phyloP scores from a whole-genome alignment of 352 stramenopile genomes.

The Globisporangium carolinianum region DNA sequence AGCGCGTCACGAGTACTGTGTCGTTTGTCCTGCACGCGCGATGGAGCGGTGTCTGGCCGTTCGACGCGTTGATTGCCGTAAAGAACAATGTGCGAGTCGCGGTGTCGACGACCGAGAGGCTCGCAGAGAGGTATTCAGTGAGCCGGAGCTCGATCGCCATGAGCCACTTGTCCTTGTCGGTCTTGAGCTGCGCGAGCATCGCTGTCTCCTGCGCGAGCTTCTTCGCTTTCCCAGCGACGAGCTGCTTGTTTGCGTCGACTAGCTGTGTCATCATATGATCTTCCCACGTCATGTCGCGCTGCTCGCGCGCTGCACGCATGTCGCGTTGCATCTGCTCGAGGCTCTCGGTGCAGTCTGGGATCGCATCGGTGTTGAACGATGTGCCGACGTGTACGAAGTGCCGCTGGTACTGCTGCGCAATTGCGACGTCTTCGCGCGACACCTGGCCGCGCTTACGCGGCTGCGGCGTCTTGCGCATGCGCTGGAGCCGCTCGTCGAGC shows the following conservation, averaged over 20 bases:
- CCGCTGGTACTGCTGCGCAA: slow-evolving; percentile 33
- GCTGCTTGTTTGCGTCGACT: slow-evolving; percentile 17
- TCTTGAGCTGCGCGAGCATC: slow-evolving; percentile 46
- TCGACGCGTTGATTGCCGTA: slow-evolving; percentile 26
- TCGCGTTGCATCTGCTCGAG: slow-evolving; percentile 32
- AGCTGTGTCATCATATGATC: slow-evolving; percentile 35
- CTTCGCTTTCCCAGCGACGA: slow-evolving; percentile 19
- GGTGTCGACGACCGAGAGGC: slow-evolving; percentile 18
- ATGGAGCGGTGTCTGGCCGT: slow-evolving; percentile 47
- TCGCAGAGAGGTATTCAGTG: slow-evolving; percentile 28
- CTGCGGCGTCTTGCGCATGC: slow-evolving; percentile 32
- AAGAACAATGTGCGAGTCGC: slow-evolving; percentile 27
- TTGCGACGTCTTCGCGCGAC: slow-evolving; percentile 27
- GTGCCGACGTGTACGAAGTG: slow-evolving; percentile 28
- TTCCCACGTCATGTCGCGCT: slow-evolving; percentile 60
- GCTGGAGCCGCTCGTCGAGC: slow-evolving; percentile 35
- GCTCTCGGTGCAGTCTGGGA: slow-evolving; percentile 47
- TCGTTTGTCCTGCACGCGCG: slow-evolving; percentile 43
- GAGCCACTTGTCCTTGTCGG: slow-evolving; percentile 57
- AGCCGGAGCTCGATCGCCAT: slow-evolving; percentile 60
- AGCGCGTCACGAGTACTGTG: slow-evolving; percentile 26
- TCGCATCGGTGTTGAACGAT: slow-evolving; percentile 32
- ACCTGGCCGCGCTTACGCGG: slow-evolving; percentile 44
- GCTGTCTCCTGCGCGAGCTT: slow-evolving; percentile 43
- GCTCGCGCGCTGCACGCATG: slow-evolving; percentile 44